phyloP scores from a whole-genome alignment of 257 asterid species.

The Solanum rostratum region DNA sequence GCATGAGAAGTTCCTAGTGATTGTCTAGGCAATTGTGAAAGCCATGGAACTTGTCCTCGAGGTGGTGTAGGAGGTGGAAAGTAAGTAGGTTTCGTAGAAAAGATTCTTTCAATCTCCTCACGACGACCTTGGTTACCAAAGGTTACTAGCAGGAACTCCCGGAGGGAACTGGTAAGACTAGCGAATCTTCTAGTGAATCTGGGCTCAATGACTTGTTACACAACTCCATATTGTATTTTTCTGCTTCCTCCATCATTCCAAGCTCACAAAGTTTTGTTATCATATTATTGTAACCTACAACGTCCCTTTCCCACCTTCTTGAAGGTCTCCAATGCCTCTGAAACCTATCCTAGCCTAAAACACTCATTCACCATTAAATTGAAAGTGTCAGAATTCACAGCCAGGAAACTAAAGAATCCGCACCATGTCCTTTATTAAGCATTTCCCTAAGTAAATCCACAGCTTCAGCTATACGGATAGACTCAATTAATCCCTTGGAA shows the following conservation, averaged over 20 bases:
- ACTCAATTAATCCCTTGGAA: slow-evolving; percentile 63
- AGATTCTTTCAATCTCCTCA: slow-evolving; percentile 38
- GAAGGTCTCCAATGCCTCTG: slow-evolving; percentile 66
- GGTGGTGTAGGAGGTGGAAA: slow-evolving; percentile 19
- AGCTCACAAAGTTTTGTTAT: slow-evolving; percentile 62
- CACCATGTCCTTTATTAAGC: slow-evolving; percentile 81
- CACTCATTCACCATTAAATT: slow-evolving; percentile 70
- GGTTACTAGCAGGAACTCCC: slow-evolving; percentile 35
- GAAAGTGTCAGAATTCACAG: slow-evolving; percentile 80
- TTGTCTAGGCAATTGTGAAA: no score
- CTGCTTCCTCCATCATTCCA: slow-evolving; percentile 62
- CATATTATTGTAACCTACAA: slow-evolving; percentile 73
- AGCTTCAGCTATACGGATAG: slow-evolving; percentile 48
- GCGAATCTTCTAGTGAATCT: slow-evolving; percentile 43
- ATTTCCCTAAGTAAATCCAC: slow-evolving; percentile 59
- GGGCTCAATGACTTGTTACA: slow-evolving; percentile 54
- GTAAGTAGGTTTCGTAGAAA: slow-evolving; percentile 20
- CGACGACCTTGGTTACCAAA: slow-evolving; percentile 51
- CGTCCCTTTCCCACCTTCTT: slow-evolving; percentile 70
- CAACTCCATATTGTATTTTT: slow-evolving; percentile 34
- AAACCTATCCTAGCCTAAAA: slow-evolving; percentile 60
- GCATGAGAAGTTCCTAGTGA: background rate
- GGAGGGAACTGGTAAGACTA: slow-evolving; percentile 45
- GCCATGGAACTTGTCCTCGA: no score
- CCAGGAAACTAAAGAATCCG: slow-evolving; percentile 84